These are phyloP conservation scores for Albizia julibrissin DNA, from an alignment of 306 rosid species.

Conservation along the genomic window DNA sequence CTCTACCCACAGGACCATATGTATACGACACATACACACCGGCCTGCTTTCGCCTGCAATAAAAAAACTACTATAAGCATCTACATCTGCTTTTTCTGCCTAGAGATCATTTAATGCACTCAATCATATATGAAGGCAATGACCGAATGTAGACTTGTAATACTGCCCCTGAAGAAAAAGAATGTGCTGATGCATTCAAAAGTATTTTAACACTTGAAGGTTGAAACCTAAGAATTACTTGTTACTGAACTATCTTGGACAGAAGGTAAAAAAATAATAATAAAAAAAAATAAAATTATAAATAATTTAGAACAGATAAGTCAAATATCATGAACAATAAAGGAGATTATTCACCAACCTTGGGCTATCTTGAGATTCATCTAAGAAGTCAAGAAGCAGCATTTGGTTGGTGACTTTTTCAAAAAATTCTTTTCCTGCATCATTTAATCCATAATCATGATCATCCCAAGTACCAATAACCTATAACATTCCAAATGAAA, in stretches of 20 bases:
- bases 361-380: slow-evolving; percentile 75
- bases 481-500: slow-evolving; percentile 44
- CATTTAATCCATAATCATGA: slow-evolving; percentile 85
- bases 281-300: background rate
- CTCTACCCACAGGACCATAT: slow-evolving; percentile 69
- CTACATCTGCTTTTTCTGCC: slow-evolving; percentile 8
- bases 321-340: background rate
- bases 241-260: background rate
- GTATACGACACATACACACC: slow-evolving; percentile 78
- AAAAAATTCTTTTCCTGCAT: slow-evolving; percentile 76
- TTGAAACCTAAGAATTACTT: slow-evolving; percentile 6
- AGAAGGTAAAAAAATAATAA: too few relatives aligned
- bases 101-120: background rate
- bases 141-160: background rate
- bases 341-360: slow-evolving; percentile 52
- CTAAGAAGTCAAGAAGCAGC: slow-evolving; percentile 84
- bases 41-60: slow-evolving; percentile 71
- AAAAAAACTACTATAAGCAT: slow-evolving; percentile 30
- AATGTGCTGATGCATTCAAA: background rate
- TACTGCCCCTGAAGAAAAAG: background rate
- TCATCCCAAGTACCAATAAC: slow-evolving; percentile 93
- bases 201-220: background rate
- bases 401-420: slow-evolving; percentile 61
- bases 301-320: background rate
- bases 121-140: background rate